Conservation (phyloP, 2,329 filamentous ascomycete species). For the Leptographium flavum region DNA sequence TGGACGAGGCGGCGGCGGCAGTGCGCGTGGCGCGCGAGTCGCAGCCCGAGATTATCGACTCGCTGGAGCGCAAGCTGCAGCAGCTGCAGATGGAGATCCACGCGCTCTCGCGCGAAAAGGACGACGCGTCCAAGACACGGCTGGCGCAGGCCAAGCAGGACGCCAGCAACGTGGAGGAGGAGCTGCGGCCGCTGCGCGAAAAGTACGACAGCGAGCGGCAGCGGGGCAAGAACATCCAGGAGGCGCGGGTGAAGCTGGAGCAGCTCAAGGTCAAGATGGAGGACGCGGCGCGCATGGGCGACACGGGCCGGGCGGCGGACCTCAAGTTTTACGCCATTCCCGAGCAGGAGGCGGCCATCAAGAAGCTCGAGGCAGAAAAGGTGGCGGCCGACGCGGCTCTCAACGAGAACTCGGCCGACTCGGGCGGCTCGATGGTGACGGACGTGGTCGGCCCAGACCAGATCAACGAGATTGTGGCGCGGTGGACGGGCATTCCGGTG, state of each 20-base stretch:
- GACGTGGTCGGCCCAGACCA: conserved; percentile 93
- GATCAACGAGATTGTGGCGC: conserved; percentile 95
- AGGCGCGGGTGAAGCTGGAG: conserved; percentile 90
- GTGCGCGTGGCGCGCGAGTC: conserved; percentile 92
- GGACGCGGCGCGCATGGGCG: conserved; percentile 76
- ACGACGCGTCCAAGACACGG: conserved; percentile 77
- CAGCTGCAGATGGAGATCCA: conserved; percentile 97
- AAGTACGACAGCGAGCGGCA: conserved; percentile 93
- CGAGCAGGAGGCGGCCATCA: conserved; percentile 71
- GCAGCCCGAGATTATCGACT: conserved; percentile 90
- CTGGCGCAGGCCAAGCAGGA: conserved; percentile 75
- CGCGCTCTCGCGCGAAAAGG: conserved; percentile 83
- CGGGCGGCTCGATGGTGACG: conserved; percentile 63
- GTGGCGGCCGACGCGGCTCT: conserved; percentile 59
- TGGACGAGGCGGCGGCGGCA: conserved; percentile 94
- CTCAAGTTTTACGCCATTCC: conserved; percentile 96
- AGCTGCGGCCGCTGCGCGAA: conserved; percentile 78
- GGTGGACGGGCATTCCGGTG: conserved; percentile 97
- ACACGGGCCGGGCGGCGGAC: conserved; percentile 79
- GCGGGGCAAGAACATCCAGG: conserved; percentile 81
- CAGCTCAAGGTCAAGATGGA: conserved; percentile 82
- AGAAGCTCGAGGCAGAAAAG: conserved; percentile 68
- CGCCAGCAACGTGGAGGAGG: conserved; percentile 87
- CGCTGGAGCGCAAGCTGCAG: conserved; percentile 74
- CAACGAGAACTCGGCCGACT: conserved; percentile 39